Percentiles rank a stretch among this genome's conserved stretches.
Conservation (phyloP, 78 protist genomes). For the Dictyostelium purpureum region DNA sequence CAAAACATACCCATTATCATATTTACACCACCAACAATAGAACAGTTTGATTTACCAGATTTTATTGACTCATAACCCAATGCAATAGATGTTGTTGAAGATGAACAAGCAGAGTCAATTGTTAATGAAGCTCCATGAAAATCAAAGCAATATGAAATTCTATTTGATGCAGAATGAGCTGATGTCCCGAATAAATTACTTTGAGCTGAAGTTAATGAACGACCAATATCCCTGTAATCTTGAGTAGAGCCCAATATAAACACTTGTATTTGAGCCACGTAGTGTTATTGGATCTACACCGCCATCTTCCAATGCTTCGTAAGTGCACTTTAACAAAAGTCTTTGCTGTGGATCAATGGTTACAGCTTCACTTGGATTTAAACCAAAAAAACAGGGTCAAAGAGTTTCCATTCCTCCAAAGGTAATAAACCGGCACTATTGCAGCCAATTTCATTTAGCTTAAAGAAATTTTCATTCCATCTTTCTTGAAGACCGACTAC, state of each 20-base stretch:
- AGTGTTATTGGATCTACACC: slow-evolving; percentile 16
- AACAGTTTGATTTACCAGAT: neutral
- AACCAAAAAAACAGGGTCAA: slow-evolving; percentile 76
- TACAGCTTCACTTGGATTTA: slow-evolving; percentile 69
- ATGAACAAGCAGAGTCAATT: slow-evolving; percentile 92
- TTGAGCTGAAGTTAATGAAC: too few species aligned
- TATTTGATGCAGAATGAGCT: neutral
- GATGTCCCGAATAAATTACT: too few species aligned
- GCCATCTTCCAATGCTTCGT: slow-evolving; percentile 80
- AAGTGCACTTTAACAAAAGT: slow-evolving; percentile 44
- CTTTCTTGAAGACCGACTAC: neutral
- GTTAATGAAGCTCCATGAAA: slow-evolving; percentile 81
- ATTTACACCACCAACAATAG: slow-evolving; percentile 54
- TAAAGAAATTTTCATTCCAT: neutral
- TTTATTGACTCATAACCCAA: slow-evolving; percentile 54
- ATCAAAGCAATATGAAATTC: slow-evolving; percentile 7
- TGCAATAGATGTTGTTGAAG: slow-evolving; percentile 77
- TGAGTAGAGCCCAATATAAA: slow-evolving; percentile 41
- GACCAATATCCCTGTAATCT: too few species aligned
- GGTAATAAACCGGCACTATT: neutral
- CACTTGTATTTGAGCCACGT: slow-evolving; percentile 51
- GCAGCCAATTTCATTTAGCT: neutral
- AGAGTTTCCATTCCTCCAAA: neutral
- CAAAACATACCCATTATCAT: neutral
- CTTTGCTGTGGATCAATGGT: slow-evolving; percentile 88